phyloP scores from a whole-genome alignment of 768 basidiomycete genomes.

The Rhodosporidiobolus sp. region DNA sequence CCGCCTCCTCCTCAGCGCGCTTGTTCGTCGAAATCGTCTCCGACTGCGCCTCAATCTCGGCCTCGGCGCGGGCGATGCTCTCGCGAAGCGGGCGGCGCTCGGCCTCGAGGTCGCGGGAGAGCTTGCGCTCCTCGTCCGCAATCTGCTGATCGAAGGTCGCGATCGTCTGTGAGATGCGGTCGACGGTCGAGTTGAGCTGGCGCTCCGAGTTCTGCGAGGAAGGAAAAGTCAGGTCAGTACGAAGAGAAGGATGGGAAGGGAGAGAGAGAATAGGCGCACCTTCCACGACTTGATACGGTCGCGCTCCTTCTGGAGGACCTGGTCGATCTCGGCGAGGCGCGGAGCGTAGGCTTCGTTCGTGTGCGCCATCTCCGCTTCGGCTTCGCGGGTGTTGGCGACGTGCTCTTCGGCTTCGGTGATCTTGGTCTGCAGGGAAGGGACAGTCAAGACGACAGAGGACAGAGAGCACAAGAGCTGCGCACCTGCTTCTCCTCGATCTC shows the following conservation, averaged over 20 bases:
- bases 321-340: constrained; percentile 50
- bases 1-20: neutral
- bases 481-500: constrained; percentile 37
- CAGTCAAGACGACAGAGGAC: neutral
- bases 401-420: neutral
- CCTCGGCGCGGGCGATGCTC: neutral
- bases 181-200: neutral
- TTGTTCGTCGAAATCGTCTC: neutral
- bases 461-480: neutral
- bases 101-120: constrained; percentile 49
- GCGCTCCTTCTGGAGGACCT: constrained; percentile 59
- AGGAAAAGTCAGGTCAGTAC: neutral
- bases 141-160: constrained; percentile 55
- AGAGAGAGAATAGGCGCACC: neutral
- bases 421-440: neutral
- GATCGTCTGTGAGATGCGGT: constrained; percentile 42
- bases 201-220: constrained; percentile 23
- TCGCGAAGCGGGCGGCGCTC: constrained; percentile 26
- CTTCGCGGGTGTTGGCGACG: constrained; percentile 6
- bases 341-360: constrained; percentile 42
- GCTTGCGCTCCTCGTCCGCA: constrained; percentile 56
- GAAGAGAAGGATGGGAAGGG: neutral
- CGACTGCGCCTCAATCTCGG: no score
- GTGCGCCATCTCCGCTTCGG: constrained; percentile 47
- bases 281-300: constrained; percentile 50